Evolutionary conservation across 805 yeast species (phyloP), one percentile per base, ranked within the genome.

Genomic region (Ogataea saltuana): DNA sequence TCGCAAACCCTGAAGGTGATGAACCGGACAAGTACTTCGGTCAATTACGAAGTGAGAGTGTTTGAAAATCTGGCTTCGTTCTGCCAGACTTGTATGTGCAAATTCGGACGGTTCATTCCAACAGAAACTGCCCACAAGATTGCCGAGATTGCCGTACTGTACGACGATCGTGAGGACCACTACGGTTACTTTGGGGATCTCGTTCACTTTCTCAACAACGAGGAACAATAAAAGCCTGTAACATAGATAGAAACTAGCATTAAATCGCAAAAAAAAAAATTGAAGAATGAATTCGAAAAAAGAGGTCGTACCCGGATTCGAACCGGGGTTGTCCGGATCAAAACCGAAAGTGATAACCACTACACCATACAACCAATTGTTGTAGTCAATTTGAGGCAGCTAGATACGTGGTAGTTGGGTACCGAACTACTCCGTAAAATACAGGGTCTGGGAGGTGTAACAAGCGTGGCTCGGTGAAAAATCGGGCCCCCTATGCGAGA

Each of bases 251-350:
- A n/a, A n/a, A n/a, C n/a, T 6, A 30, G 33, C 17, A 16, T 16
- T 16, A 7, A 10, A 25, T 25, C 10, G 12, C 28, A 10, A 5
- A 25, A 10, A 10, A 6, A 25, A 25, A 13, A 6, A 25, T 11
- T 20, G 15, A 31, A 35, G 37, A 29, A 40, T 4, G 10, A 10
- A 18, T 12, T 8, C 21, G 45, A 56, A 56, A 54, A 53, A 43
- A 48, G 47, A 80, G 85, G 84, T 79, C 86, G 76, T 77, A 76
- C 85, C 85, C 85, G 85, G 85, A 78, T 78, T 80, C 85, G 86
- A 80, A 80, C 85, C 79, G 85, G 85, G 84, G 85, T 80, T 78
- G 80, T 71, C 66, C 77, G 85, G 85, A 80, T 80, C 85, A 80
- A 76, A 80, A 80, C 85, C 85, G 78, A 78, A 73, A 72, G 85